These are phyloP conservation scores for Penicillium fimorum DNA, from an alignment of 495 filamentous ascomycete genomes.

Conservation along the genomic window DNA sequence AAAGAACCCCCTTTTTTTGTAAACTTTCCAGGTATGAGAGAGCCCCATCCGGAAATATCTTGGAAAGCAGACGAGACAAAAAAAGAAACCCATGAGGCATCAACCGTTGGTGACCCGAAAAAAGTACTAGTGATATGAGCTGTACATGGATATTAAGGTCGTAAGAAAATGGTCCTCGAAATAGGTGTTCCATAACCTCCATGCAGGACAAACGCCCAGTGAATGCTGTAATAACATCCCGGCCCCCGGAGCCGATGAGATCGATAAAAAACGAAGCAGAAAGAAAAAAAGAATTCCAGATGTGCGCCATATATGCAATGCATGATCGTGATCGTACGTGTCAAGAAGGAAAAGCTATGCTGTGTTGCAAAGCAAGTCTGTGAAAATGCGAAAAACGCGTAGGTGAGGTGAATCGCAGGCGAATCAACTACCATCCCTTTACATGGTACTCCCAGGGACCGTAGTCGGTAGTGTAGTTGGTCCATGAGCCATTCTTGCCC, in stretches of 20 bases:
- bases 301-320: constrained; percentile 49
- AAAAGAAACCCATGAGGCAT: constrained; percentile 13
- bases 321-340: constrained; percentile 48
- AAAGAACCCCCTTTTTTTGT: constrained; percentile 17
- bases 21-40: constrained; percentile 8
- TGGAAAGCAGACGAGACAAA: not conserved
- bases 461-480: constrained; percentile 60
- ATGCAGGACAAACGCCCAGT: constrained; percentile 21
- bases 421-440: constrained; percentile 60
- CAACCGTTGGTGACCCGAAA: constrained; percentile 20
- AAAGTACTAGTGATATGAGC: constrained; percentile 30
- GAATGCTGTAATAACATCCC: constrained; percentile 24
- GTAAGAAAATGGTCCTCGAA: constrained; percentile 17
- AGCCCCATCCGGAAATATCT: constrained; percentile 14
- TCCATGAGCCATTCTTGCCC: constrained; percentile 60
- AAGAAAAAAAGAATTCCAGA: constrained; percentile 33
- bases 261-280: constrained; percentile 9
- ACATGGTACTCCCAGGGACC: constrained; percentile 68
- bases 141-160: constrained; percentile 47
- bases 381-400: not conserved
- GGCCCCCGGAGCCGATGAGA: constrained; percentile 20
- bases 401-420: constrained; percentile 7
- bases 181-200: constrained; percentile 18
- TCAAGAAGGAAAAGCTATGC: constrained; percentile 26
- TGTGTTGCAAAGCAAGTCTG: constrained; percentile 23